Base-by-base conservation (phyloP, 2,329 filamentous ascomycete genomes). In the Penicillium sp. region DNA sequence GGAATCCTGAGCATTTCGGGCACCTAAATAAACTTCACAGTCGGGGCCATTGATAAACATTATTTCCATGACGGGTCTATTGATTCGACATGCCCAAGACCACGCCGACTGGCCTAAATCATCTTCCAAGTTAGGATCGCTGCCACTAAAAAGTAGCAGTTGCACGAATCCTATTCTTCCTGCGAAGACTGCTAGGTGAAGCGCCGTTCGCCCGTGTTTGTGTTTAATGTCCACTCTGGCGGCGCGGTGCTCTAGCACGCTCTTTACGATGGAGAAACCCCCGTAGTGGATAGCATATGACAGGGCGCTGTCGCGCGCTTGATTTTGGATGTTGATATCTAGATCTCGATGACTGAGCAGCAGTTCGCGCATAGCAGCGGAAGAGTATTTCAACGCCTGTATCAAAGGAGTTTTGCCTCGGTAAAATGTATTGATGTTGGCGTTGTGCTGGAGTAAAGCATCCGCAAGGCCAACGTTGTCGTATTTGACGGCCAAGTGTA, bases 301-400 rank as follows among this genome's bases (percentile, higher is more conserved):
- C 8, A 31, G 29, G 8, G 29, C 29, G 9, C 8, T 31, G 7
- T 34, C 16, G 14, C 39, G 52, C n/a, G 38, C 52, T 50, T 42
- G 46, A 49, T 55, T 55, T 11, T 50, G 32, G 22, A 55, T 37
- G 8, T 50, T 55, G 32, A 55, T 44, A 9, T 39, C 45, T 43
- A 55, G 39, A 1, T 40, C 45, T 34, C 20, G 20, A 43, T 8
- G 31, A 20, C 32, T 38, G 0, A 55, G 39, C 22, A 55, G 24
- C 5, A 55, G 39, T 9, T 40, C 32, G 9, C 38, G 39, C 20
- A 55, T 11, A 11, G 38, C n/a, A 32, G 52, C 18, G 22, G 52
- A 55, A 45, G 52, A 55, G 39, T 50, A 43, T 50, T 50, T 11
- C 0, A 55, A 2, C 16, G 52, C 45, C 22, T 45, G 39, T n/a